Evolutionary conservation across 73 alveolate genomes (phyloP).

Genomic region (Symbiodinium natans): DNA sequence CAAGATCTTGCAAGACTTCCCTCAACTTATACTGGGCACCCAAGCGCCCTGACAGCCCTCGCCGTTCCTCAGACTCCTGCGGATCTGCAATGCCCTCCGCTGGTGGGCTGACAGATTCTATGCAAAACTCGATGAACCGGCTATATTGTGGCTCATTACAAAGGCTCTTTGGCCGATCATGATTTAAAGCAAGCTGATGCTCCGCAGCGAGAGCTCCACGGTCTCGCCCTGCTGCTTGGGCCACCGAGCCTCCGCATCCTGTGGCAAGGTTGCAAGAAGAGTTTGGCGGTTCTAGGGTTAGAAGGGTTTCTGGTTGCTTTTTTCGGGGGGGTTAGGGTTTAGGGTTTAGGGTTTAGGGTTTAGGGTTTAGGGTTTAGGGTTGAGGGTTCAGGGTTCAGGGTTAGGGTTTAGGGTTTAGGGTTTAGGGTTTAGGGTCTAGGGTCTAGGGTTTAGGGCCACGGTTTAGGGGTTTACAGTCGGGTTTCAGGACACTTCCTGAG

Average conservation of each 20-base stretch:
- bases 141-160: background rate
- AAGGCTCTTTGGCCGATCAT: background rate
- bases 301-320: background rate
- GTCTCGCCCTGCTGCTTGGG: background rate
- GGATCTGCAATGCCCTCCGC: background rate
- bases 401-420: too few species aligned
- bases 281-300: background rate
- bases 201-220: background rate
- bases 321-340: too few species aligned
- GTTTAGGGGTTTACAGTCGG: background rate
- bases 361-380: too few species aligned
- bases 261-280: conserved; percentile 72
- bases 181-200: background rate
- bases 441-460: background rate
- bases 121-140: background rate
- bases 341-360: too few species aligned
- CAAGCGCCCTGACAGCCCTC: background rate
- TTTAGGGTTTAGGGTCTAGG: too few species aligned
- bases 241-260: background rate
- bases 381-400: too few species aligned
- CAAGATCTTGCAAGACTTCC: background rate
- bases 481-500: too few species aligned
- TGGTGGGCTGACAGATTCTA: too few species aligned
- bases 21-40: background rate
- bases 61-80: background rate